Evolutionary conservation across 1,139 yeast genomes (phyloP), one percentile per base, ranked within the genome.

Genomic region (Pichia sp.): DNA sequence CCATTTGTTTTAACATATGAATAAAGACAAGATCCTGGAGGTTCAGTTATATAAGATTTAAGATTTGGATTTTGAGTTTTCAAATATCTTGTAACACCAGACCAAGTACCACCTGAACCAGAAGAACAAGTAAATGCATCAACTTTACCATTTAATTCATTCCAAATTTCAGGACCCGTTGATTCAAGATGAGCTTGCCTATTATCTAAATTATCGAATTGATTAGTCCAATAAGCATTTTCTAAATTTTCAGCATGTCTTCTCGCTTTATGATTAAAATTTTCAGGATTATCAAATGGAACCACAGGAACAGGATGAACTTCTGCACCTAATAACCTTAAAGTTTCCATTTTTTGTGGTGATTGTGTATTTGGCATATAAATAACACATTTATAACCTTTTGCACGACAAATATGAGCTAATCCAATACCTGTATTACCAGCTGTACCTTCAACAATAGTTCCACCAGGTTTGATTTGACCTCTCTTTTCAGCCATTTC

Each of bases 141-240:
- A 30, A 87, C 78, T 56, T 80, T 68, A n/a, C 94, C 94, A 49
- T 80, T 66, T 51, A 87, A 71, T 61, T 87, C 96, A n/a, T 82
- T 78, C 87, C 92, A 85, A 53, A 87, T 87, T 62, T 85, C 96
- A 2, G 96, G 96, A 0, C 96, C 97, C 0, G 97, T 89, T 41
- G 95, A 81, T 56, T 83, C 89, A 54, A 87, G 81, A 60, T 89
- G 97, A 1, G 96, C 87, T 62, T 83, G 87, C 64, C 96, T 76
- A 65, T 89, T 87, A 52, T 94, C 95, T 37, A 74, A 64, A 62
- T 87, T 89, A 62, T 89, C 95, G 62, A 87, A 87, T 62, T 87
- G 96, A 62, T 87, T 82, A 12, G 96, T 87, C 96, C 96, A 87
- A 12, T 84, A 90, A 0, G 95, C 92, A 59, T 86, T 86, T 3